Evolutionary conservation across 106 monocot genomes (phyloP), one percentile per base, ranked within the genome.

Genomic region (Chionographis japonica): DNA sequence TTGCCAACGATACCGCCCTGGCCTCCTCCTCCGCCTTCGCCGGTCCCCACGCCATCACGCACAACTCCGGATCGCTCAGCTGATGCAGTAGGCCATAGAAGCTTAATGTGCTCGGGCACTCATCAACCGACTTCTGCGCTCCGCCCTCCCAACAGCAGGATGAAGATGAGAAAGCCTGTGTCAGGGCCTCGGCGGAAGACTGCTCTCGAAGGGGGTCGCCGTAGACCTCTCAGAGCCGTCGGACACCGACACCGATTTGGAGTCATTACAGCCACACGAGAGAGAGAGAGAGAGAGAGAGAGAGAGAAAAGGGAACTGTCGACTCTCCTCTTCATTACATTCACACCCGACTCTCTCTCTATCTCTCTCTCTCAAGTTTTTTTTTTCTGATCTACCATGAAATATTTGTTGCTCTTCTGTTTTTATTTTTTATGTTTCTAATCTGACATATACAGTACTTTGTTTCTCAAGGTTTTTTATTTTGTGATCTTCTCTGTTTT

Each of bases 11-110:
- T 36, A 50, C 49, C 37, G 40, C 27, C 42, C n/a, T n/a, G n/a
- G n/a, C 40, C 53, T 36, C 63, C 20, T 42, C 56, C 49, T 4
- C 12, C 50, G 51, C 8, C 10, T 13, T 56, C 9, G 56, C 16
- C 62, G 40, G n/a, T 70, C 51, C 79, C 78, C 72, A 79, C 4
- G 69, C 68, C 41, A 52, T 50, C 38, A 90, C 78, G 50, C 54
- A 66, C 72, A 69, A 67, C 76, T 86, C 86, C 50, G 81, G 83
- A 70, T 86, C 83, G 66, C 40, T 74, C 39, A 86, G 86, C 75
- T 90, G 72, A 39, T 74, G 82, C 8, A 90, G 82, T 8, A 90
- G 80, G 17, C 62, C 80, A 52, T 75, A 75, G 74, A 82, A 80
- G 74, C 75, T 80, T 18, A 77, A 57, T 10, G 73, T 14, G 61